Conservation (phyloP, 2,329 filamentous ascomycete genomes). For the Zymoseptoria passerinii region DNA sequence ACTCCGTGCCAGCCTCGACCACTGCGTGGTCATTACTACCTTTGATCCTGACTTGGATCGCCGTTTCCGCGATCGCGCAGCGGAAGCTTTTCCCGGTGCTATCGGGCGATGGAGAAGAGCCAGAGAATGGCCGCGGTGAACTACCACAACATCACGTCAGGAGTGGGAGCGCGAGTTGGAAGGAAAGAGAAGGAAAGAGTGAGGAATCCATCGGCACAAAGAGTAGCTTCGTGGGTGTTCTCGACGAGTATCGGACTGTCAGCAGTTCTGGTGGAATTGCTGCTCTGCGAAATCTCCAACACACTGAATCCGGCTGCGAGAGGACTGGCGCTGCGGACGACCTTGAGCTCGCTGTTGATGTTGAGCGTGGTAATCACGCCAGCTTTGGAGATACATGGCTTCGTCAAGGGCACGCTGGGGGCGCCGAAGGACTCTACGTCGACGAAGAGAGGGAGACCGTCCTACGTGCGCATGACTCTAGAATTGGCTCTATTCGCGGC, state of each 20-base stretch:
- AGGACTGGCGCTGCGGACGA: slow-evolving; percentile 58
- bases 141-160: slow-evolving; percentile 43
- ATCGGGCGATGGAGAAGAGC: slow-evolving; percentile 48
- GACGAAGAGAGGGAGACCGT: slow-evolving; percentile 48
- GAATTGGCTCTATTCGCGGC: slow-evolving; percentile 53
- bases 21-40: slow-evolving; percentile 56
- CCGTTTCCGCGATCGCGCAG: slow-evolving; percentile 54
- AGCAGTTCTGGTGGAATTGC: slow-evolving; percentile 67
- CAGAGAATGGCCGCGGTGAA: slow-evolving; percentile 55
- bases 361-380: slow-evolving; percentile 69
- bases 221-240: slow-evolving; percentile 52
- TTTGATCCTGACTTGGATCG: slow-evolving; percentile 61
- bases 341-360: slow-evolving; percentile 62
- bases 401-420: slow-evolving; percentile 43
- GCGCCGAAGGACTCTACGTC: slow-evolving; percentile 56
- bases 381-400: slow-evolving; percentile 61
- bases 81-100: slow-evolving; percentile 67
- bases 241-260: slow-evolving; percentile 69
- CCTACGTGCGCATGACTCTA: slow-evolving; percentile 37
- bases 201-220: slow-evolving; percentile 25
- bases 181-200: slow-evolving; percentile 11
- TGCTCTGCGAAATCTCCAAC: slow-evolving; percentile 76
- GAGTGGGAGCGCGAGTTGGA: slow-evolving; percentile 12
- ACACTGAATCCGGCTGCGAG: slow-evolving; percentile 61
- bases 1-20: slow-evolving; percentile 39